Percentiles rank a stretch among this genome's conserved stretches.
Conservation (phyloP, 306 rosid genomes). For the apple (Malus domestica) region ASM211411v1 NC_041791.1:23816001-23816500, state of each 20-base stretch:
- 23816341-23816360: neutral
- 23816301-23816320: neutral
- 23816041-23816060: conserved; percentile 62
- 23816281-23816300: neutral
- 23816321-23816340: neutral
- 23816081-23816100: conserved; percentile 80
- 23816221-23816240: neutral
- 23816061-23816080: conserved; percentile 68
- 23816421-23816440: neutral
- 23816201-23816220: neutral
- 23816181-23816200: neutral
- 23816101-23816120: conserved; percentile 86
- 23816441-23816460: neutral
- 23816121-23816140: conserved; percentile 66
- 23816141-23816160: conserved; percentile 24
- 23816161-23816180: neutral
- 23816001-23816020: conserved; percentile 1
- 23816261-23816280: neutral
- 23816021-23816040: neutral
- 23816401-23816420: neutral
- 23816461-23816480: neutral
- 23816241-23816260: neutral
- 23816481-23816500: neutral
- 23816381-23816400: neutral
- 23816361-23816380: neutral